Evolutionary conservation across 257 asterid species (phyloP).

Genomic region (Phtheirospermum japonicum): DNA sequence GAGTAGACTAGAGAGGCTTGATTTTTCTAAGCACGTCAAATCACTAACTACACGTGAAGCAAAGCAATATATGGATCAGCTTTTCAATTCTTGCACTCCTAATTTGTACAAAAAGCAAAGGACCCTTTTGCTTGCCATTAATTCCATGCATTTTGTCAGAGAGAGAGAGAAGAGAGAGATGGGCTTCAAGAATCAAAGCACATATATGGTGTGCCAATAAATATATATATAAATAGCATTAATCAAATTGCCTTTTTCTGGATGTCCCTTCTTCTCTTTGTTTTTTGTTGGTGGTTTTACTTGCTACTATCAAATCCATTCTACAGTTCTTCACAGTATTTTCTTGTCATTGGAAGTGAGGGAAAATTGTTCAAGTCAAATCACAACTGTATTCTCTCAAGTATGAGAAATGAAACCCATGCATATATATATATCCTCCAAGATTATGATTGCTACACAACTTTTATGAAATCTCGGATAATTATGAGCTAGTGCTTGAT

Average conservation of each 20-base stretch:
- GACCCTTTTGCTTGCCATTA: conserved; percentile 21
- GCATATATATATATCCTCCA: not conserved
- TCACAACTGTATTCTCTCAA: conserved; percentile 14
- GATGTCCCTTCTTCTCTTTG: conserved; percentile 16
- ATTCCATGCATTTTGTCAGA: conserved; percentile 17
- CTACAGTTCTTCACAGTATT: conserved; percentile 25
- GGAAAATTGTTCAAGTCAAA: conserved; percentile 11
- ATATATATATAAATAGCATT: not conserved
- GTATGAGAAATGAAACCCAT: conserved; percentile 3
- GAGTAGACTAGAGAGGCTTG: not conserved
- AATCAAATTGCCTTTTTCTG: too few species aligned
- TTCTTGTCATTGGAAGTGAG: conserved; percentile 17
- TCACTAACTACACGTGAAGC: conserved; percentile 42
- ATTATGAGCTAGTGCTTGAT: too few species aligned
- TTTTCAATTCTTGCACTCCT: conserved; percentile 51
- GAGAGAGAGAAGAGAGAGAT: not conserved
- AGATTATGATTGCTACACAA: too few species aligned
- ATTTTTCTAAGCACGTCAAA: conserved; percentile 34
- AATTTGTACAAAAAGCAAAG: conserved; percentile 36
- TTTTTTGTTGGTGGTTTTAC: conserved; percentile 31
- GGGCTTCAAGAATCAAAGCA: not conserved
- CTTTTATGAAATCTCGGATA: too few species aligned
- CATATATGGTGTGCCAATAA: not conserved
- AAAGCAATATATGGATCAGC: conserved; percentile 33
- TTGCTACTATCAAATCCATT: conserved; percentile 39